Evolutionary conservation across 208 protist genomes (phyloP).

Genomic region (Balamuthia mandrillaris): DNA sequence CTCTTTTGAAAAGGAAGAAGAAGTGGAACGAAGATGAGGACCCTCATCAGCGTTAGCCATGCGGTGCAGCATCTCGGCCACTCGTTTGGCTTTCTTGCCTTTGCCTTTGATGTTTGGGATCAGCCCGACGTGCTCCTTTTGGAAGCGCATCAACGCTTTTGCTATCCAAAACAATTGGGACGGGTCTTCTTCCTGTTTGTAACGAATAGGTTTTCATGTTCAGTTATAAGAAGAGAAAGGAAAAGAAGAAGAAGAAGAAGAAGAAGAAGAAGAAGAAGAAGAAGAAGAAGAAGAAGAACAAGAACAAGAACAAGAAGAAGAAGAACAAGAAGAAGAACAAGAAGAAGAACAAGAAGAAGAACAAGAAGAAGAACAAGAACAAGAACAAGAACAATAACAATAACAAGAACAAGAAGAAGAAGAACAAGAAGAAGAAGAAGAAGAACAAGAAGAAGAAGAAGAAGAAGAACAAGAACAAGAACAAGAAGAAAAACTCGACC

Average conservation of each 20-base stretch:
- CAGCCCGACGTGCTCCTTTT: neutral
- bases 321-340: no score
- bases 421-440: neutral
- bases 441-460: neutral
- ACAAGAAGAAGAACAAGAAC: no score
- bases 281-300: no score
- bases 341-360: no score
- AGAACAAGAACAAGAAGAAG: no score
- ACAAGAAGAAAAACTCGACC: neutral
- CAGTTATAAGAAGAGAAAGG: no score
- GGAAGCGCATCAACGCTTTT: neutral
- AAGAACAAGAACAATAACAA: no score
- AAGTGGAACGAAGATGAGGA: neutral
- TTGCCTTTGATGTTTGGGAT: constrained; percentile 14
- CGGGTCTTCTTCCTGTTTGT: neutral
- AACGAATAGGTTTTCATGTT: no score
- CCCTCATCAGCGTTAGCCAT: neutral
- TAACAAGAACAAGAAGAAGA: neutral
- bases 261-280: no score
- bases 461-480: neutral
- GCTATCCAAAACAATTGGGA: neutral
- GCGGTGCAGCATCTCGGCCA: constrained; percentile 13
- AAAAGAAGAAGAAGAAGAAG: no score
- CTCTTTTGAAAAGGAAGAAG: no score
- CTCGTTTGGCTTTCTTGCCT: neutral